Percentiles rank a stretch among this genome's conserved stretches.
Conservation (phyloP, 257 asterid genomes). For the Echium plantagineum region DNA sequence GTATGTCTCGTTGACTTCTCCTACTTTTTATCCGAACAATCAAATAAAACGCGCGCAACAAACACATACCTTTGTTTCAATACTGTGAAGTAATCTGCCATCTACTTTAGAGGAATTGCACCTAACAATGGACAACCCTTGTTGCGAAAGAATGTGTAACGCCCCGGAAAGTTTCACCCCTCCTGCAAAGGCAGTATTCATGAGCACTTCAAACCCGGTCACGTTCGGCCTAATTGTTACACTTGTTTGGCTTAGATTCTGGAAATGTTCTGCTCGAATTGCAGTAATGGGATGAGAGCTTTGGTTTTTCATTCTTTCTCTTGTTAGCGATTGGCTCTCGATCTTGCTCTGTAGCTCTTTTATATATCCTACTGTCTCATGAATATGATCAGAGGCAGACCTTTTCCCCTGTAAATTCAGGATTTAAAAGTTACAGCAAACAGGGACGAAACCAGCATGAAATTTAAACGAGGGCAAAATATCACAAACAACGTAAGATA, state of each 20-base stretch:
- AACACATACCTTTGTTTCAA: conserved; percentile 33
- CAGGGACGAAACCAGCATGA: too few species aligned
- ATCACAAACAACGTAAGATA: too few species aligned
- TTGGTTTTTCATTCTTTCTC: conserved; percentile 15
- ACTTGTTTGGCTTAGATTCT: conserved; percentile 1
- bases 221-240: conserved; percentile 25
- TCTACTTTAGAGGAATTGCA: conserved; percentile 28
- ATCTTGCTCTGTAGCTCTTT: not conserved
- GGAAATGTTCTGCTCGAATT: not conserved
- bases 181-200: conserved; percentile 12
- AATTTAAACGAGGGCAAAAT: too few species aligned
- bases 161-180: conserved; percentile 26
- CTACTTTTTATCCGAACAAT: too few species aligned
- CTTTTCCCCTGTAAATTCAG: not conserved
- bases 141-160: conserved; percentile 16
- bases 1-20: too few species aligned
- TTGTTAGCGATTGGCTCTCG: conserved; percentile 1
- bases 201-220: conserved; percentile 31
- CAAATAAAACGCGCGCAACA: too few species aligned
- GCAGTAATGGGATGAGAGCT: not conserved
- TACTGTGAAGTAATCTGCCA: conserved; percentile 24
- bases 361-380: not conserved
- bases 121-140: conserved; percentile 26
- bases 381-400: not conserved
- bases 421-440: too few species aligned